Evolutionary conservation across 768 basidiomycete genomes (phyloP), one percentile per base, ranked within the genome.

Genomic region (Artomyces pyxidatus): DNA sequence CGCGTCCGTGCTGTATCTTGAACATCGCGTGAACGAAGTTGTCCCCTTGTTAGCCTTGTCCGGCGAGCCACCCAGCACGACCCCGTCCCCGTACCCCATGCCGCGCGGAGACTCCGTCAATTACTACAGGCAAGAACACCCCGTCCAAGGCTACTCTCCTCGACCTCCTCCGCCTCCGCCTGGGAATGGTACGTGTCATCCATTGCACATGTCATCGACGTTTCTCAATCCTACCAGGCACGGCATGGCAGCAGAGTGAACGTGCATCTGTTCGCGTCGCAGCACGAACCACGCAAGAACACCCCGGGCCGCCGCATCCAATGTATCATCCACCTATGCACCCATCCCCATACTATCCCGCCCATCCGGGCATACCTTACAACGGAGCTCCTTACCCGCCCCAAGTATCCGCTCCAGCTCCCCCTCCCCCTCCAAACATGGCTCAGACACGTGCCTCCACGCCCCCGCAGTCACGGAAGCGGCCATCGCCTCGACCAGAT

Each of bases 191-290:
- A 35, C 16, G 17, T 41, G 28, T n/a, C 25, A 28, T 16, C 22
- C 22, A 4, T 41, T 41, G n/a, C 39, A 41, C 12, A 21, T 35
- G 32, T 35, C n/a, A 35, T 42, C 58, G 50, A 45, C 40, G 27
- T 51, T 59, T 59, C 55, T 57, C 53, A 53, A 52, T 50, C 42
- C 47, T 58, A 28, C 32, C 50, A 9, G 57, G 52, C 22, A 30
- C 61, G 78, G 78, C 63, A 53, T 81, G 71, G 66, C 81, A 82
- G 67, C 48, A 54, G 42, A 57, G 69, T 59, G 75, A 81, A 58
- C 67, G 82, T 50, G 77, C 71, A 48, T 79, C 80, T 59, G 62
- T 81, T 62, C 80, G 80, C 56, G 55, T 83, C 58, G 75, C 73
- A 39, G 78, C 79, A 28, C 77, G 80, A 39, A 74, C 65, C 40